These are phyloP conservation scores for Colletotrichum tropicicola DNA, from an alignment of 2,329 filamentous ascomycete genomes.

Conservation along the genomic window DNA sequence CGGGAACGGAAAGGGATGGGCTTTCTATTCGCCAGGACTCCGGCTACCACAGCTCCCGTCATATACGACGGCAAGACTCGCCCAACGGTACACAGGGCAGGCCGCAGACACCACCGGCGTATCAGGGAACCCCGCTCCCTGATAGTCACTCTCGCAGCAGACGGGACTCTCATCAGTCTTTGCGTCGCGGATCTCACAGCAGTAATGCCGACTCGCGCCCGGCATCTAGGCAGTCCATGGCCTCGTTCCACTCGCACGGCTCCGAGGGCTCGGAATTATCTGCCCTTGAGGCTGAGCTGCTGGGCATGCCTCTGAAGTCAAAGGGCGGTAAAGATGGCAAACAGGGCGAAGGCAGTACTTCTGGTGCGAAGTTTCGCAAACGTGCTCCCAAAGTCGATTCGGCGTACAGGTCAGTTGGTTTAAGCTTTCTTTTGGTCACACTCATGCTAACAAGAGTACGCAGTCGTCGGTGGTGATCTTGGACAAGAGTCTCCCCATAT, in stretches of 20 bases:
- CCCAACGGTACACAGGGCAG: background rate
- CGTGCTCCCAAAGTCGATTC: conserved; percentile 44
- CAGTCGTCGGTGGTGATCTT: conserved; percentile 46
- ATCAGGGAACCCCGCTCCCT: conserved; percentile 2
- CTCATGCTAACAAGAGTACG: background rate
- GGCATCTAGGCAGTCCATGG: conserved; percentile 20
- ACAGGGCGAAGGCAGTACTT: conserved; percentile 31
- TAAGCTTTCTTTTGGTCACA: background rate
- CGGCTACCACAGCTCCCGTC: conserved; percentile 7
- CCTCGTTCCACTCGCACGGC: conserved; percentile 12
- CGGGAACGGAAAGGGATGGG: background rate
- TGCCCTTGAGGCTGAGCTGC: conserved; percentile 48
- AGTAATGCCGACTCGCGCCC: conserved; percentile 25
- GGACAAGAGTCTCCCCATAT: background rate
- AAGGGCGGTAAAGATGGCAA: conserved; percentile 38
- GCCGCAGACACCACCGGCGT: background rate
- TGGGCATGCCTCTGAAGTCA: conserved; percentile 42
- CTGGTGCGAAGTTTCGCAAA: conserved; percentile 40
- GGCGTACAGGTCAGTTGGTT: conserved; percentile 44
- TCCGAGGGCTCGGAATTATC: conserved; percentile 43
- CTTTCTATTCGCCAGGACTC: background rate
- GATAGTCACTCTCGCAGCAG: conserved; percentile 14
- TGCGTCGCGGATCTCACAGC: conserved; percentile 8
- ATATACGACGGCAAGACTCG: background rate
- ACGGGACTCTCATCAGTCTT: conserved; percentile 2